Base-by-base conservation (phyloP, 495 filamentous ascomycete species). In the Chaetomium tenue region DNA sequence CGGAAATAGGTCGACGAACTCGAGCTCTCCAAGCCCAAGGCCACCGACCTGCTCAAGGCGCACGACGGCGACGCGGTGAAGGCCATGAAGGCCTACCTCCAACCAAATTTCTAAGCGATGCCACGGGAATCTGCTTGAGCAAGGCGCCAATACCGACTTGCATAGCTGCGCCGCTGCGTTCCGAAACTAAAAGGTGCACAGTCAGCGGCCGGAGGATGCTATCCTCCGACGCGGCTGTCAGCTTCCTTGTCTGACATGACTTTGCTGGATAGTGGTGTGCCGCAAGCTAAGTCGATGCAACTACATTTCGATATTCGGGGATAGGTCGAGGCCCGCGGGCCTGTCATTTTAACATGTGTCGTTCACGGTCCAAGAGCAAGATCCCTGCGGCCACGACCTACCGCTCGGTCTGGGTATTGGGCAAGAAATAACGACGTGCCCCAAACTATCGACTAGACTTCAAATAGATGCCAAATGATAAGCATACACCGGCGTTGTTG, bases 1-100 rank as follows among this genome's bases (percentile, higher is more conserved):
- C 23, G 13, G 23, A 46, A 37, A 60, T 42, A 95, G 90, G 84
- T 89, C 33, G 88, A 92, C 11, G 83, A 96, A 72, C 76, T 96
- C 53, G 91, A 95, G 51, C 72, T 97, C 33, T 83, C 79, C 16
- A 96, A 94, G 75, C 66, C 71, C 7, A 94, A 92, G 73, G 92
- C 92, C 2, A 95, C 90, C 16, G 92, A 97, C 54, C 74, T 96
- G 60, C 82, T 97, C 46, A 88, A 85, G 74, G 77, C 83, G n/a
- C 81, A 93, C 70, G 91, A 93, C 44, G 92, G 92, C 0, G 85
- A 94, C 77, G 86, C 85, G 2, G 83, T 84, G 12, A 81, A 82
- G 72, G 91, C 92, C 3, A 82, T 96, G 76, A 84, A 70, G 65
- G 88, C 88, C 3, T 83, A 75, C 12, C 30, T 68, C 25, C 62